These are phyloP conservation scores for Heterobasidion parviporum DNA, from an alignment of 1,284 basidiomycete species.

Conservation along the genomic window DNA sequence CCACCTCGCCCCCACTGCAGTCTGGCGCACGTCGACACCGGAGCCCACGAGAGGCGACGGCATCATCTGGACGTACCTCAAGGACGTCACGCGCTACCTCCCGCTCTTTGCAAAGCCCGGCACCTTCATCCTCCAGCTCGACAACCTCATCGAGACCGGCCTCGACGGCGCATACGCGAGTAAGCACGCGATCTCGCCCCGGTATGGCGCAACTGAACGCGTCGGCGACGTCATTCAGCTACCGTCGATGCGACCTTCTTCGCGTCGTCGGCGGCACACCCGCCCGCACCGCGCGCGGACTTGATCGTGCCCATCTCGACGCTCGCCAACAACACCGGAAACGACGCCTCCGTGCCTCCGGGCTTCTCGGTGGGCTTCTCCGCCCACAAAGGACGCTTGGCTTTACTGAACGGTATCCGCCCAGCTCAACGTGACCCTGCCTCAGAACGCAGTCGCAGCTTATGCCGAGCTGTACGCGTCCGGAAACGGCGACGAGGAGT, in stretches of 20 bases:
- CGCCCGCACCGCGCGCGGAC: constrained; percentile 52
- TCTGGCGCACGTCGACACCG: constrained; percentile 76
- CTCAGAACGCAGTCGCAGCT: constrained; percentile 56
- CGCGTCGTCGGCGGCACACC: constrained; percentile 43
- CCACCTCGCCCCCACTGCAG: constrained; percentile 17
- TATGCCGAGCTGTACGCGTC: constrained; percentile 70
- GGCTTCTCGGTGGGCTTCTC: constrained; percentile 48
- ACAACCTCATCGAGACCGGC: constrained; percentile 53
- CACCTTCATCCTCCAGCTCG: constrained; percentile 62
- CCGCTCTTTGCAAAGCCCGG: constrained; percentile 62
- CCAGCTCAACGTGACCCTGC: constrained; percentile 61
- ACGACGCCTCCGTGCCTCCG: constrained; percentile 66
- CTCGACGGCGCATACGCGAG: constrained; percentile 65
- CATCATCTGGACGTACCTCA: constrained; percentile 73
- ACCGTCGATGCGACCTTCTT: constrained; percentile 65
- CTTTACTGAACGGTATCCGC: neutral
- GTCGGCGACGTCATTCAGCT: constrained; percentile 29
- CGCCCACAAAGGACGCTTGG: neutral
- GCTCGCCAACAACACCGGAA: constrained; percentile 50
- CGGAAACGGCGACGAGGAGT: constrained; percentile 68
- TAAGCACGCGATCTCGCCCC: constrained; percentile 18
- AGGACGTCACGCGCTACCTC: constrained; percentile 67
- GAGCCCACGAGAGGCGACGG: constrained; percentile 62
- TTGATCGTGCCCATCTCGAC: constrained; percentile 65
- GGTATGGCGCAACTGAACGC: neutral